phyloP scores from a whole-genome alignment of 805 yeast genomes.

The Nakazawaea molendinolei region DNA sequence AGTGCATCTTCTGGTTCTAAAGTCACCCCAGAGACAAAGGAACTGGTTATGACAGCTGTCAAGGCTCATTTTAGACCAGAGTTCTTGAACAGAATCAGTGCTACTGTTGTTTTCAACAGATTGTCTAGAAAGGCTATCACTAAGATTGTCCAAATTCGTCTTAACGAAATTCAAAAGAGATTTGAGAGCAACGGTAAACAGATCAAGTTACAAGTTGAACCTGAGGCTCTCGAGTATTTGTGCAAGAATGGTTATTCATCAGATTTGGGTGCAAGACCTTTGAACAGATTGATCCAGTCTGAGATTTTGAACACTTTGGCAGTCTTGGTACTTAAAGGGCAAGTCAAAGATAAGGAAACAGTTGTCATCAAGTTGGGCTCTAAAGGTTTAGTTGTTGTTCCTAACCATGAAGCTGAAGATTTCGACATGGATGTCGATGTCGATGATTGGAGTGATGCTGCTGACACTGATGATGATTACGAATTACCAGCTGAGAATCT shows the following conservation, averaged over 20 bases:
- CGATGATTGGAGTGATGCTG: slow-evolving; percentile 57
- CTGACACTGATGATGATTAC: slow-evolving; percentile 55
- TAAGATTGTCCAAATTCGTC: slow-evolving; percentile 82
- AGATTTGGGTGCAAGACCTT: slow-evolving; percentile 95
- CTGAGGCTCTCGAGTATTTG: slow-evolving; percentile 73
- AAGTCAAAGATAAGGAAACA: slow-evolving; percentile 79
- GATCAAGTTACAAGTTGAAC: slow-evolving; percentile 64
- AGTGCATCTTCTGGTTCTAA: slow-evolving; percentile 54
- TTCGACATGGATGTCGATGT: slow-evolving; percentile 49
- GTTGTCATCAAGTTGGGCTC: slow-evolving; percentile 54
- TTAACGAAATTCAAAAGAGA: slow-evolving; percentile 78
- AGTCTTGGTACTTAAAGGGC: slow-evolving; percentile 79
- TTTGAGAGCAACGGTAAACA: slow-evolving; percentile 80
- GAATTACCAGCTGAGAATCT: slow-evolving; percentile 4
- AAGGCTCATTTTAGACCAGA: slow-evolving; percentile 93
- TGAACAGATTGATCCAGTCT: slow-evolving; percentile 84
- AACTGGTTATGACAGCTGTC: slow-evolving; percentile 77
- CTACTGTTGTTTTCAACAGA: slow-evolving; percentile 89
- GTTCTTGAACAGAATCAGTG: slow-evolving; percentile 91
- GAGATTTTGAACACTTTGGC: slow-evolving; percentile 87
- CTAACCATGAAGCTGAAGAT: slow-evolving; percentile 70
- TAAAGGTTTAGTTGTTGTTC: slow-evolving; percentile 70
- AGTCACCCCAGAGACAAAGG: slow-evolving; percentile 63
- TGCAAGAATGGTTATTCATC: slow-evolving; percentile 84
- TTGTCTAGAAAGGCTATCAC: slow-evolving; percentile 86